phyloP scores from a whole-genome alignment of 108 stramenopile genomes.

The Skeletonema menzelii region DNA sequence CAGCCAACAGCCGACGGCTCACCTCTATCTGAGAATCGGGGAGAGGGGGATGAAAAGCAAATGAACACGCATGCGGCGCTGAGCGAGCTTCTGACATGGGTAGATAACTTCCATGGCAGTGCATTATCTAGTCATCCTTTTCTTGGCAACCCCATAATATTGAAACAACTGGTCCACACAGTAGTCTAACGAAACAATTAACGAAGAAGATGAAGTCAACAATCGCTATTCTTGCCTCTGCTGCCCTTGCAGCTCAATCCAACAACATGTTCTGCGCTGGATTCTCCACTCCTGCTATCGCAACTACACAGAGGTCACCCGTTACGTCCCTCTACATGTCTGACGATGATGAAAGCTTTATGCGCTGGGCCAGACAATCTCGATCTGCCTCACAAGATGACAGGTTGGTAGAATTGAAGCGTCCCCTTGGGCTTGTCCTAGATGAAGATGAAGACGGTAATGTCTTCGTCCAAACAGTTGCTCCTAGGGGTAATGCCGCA shows the following conservation, averaged over 20 bases:
- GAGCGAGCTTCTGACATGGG: no score
- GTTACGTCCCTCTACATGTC: constrained; percentile 31
- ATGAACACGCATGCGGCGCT: background rate
- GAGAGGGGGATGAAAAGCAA: background rate
- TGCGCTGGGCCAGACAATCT: constrained; percentile 62
- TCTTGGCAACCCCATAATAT: no score
- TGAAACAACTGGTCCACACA: background rate
- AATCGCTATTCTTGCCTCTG: constrained; percentile 24
- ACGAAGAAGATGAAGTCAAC: constrained; percentile 33
- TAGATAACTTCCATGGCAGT: no score
- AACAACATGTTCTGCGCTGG: constrained; percentile 8
- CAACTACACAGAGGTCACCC: background rate
- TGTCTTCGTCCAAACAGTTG: constrained; percentile 89
- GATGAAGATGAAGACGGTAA: constrained; percentile 90
- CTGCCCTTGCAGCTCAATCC: constrained; percentile 21
- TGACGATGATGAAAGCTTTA: constrained; percentile 60
- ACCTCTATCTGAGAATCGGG: no score
- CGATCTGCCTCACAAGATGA: constrained; percentile 72
- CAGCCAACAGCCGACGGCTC: no score
- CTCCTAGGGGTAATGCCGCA: constrained; percentile 92
- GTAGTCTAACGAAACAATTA: no score
- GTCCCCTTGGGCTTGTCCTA: constrained; percentile 91
- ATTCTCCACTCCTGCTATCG: background rate
- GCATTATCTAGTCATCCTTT: no score
- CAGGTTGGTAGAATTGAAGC: constrained; percentile 87